phyloP scores from a whole-genome alignment of 2,329 filamentous ascomycete genomes.

The Plenodomus biglobosus region DNA sequence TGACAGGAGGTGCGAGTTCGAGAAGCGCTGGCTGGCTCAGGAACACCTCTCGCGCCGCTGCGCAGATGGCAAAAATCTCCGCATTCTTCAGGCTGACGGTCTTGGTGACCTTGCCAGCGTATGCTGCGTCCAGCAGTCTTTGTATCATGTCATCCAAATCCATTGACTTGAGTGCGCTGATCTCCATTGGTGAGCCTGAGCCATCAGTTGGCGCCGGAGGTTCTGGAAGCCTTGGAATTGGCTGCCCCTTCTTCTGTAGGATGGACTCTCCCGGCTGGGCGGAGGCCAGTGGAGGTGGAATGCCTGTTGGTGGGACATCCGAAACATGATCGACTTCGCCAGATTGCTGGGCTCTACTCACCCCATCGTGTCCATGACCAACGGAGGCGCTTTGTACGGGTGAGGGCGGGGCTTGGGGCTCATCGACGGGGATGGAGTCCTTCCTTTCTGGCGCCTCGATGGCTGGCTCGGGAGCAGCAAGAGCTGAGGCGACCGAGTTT shows the following conservation, averaged over 20 bases:
- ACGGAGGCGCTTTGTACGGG: slow-evolving; percentile 78
- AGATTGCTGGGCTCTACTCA: slow-evolving; percentile 76
- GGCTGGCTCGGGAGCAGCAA: slow-evolving; percentile 47
- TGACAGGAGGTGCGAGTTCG: slow-evolving; percentile 91
- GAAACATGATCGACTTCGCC: slow-evolving; percentile 95
- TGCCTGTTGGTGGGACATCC: slow-evolving; percentile 76
- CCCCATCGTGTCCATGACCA: slow-evolving; percentile 72
- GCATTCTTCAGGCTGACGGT: slow-evolving; percentile 96
- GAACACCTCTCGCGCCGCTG: slow-evolving; percentile 83
- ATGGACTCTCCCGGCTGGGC: slow-evolving; percentile 86
- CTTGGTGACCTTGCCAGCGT: slow-evolving; percentile 96
- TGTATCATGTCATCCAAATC: slow-evolving; percentile 98
- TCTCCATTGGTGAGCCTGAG: slow-evolving; percentile 67
- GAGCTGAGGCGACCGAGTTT: slow-evolving; percentile 41
- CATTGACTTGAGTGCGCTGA: slow-evolving; percentile 87
- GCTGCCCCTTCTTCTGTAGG: slow-evolving; percentile 75
- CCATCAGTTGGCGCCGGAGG: slow-evolving; percentile 52
- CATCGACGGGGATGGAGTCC: slow-evolving; percentile 32
- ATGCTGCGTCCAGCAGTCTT: slow-evolving; percentile 88
- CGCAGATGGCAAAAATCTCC: slow-evolving; percentile 92
- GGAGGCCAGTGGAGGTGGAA: slow-evolving; percentile 55
- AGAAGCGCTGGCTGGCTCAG: slow-evolving; percentile 88
- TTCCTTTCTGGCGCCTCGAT: slow-evolving; percentile 38
- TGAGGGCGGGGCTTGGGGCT: slow-evolving; percentile 68
- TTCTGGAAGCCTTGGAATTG: slow-evolving; percentile 63